Conservation (phyloP, 2,329 filamentous ascomycete genomes). For the Trichophyton benhamiae region DNA sequence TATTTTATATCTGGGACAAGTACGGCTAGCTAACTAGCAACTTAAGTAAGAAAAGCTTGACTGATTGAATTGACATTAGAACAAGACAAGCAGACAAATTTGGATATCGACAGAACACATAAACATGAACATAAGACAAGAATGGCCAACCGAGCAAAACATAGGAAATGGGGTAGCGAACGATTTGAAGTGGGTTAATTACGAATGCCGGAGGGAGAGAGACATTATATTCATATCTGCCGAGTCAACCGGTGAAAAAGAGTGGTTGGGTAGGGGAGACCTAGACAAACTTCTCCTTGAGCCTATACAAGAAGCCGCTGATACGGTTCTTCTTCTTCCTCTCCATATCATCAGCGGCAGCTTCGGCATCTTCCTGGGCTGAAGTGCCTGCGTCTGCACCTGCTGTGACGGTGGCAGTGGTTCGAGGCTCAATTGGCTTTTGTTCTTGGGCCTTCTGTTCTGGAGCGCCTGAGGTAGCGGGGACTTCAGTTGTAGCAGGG, state of each 20-base stretch:
- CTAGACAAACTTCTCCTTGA: conserved; percentile 42
- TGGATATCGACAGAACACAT: not conserved
- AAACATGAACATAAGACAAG: not conserved
- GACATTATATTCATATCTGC: not conserved
- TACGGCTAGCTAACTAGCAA: no score
- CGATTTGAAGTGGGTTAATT: not conserved
- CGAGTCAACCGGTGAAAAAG: not conserved
- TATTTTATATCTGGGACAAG: no score
- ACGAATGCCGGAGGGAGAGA: not conserved
- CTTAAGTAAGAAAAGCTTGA: no score
- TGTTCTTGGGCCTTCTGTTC: not conserved
- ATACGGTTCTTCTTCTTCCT: conserved; percentile 58
- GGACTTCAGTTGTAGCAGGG: conserved; percentile 15
- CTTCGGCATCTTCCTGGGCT: conserved; percentile 10
- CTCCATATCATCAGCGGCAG: conserved; percentile 28
- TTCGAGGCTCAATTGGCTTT: conserved; percentile 13
- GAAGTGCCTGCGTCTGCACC: conserved; percentile 10
- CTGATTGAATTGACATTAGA: no score
- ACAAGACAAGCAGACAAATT: no score
- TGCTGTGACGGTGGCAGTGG: conserved; percentile 11
- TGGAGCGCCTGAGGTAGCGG: conserved; percentile 10
- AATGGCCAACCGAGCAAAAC: not conserved
- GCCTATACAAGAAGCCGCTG: conserved; percentile 47
- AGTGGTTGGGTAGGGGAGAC: no score
- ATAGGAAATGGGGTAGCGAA: not conserved